These are phyloP conservation scores for Circinella minor DNA, from an alignment of 371 early-diverging fungal species.

Conservation along the genomic window DNA sequence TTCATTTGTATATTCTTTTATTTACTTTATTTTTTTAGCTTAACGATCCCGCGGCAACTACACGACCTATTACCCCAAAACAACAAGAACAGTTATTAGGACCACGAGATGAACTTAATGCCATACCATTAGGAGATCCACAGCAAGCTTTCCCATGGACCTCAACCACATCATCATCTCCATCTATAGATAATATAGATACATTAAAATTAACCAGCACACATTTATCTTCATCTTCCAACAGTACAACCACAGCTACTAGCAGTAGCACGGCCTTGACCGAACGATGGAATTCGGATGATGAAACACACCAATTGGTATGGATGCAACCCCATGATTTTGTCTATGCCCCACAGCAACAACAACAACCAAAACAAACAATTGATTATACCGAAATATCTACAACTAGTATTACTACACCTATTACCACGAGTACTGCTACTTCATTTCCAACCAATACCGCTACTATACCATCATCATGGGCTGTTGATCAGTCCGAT, in stretches of 20 bases:
- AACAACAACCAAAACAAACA: neutral
- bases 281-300: conserved; percentile 2
- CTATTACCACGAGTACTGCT: neutral
- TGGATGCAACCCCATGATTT: conserved; percentile 24
- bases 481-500: neutral
- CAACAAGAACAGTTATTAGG: conserved; percentile 7
- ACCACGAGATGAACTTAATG: neutral
- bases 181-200: neutral
- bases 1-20: too few relatives aligned
- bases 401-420: neutral
- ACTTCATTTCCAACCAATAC: neutral
- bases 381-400: neutral
- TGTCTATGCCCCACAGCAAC: conserved; percentile 11
- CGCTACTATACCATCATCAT: neutral
- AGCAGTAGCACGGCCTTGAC: neutral
- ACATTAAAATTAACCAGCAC: neutral
- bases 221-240: neutral
- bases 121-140: neutral
- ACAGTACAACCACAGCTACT: neutral
- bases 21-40: neutral
- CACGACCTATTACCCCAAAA: neutral
- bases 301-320: conserved; percentile 14
- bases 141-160: conserved; percentile 2
- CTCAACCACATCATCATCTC: neutral
- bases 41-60: neutral